Percentiles rank a stretch among this genome's conserved stretches.
These are phyloP conservation scores for Ganoderma multipileum DNA, from an alignment of 1,284 basidiomycete species.

Conservation along the genomic window DNA sequence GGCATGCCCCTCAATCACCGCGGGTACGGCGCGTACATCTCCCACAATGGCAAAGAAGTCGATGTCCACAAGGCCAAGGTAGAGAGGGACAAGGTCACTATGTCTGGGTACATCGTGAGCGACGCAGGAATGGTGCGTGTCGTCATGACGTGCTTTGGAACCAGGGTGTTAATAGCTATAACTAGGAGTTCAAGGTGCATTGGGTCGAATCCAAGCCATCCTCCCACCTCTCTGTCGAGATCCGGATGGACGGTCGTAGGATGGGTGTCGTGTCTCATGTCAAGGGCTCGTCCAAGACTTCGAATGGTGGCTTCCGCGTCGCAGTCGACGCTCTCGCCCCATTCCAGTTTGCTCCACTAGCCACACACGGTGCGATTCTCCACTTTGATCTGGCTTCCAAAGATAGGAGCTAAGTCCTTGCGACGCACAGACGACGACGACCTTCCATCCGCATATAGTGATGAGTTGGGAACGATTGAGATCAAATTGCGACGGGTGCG, in stretches of 20 bases:
- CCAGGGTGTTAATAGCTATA: neutral
- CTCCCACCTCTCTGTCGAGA: slow-evolving; percentile 22
- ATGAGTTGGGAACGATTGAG: slow-evolving; percentile 28
- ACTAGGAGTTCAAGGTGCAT: slow-evolving; percentile 21
- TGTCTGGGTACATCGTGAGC: slow-evolving; percentile 32
- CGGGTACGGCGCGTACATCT: slow-evolving; percentile 26
- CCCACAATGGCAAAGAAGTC: slow-evolving; percentile 29
- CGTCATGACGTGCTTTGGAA: too few species aligned
- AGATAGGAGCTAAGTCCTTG: neutral
- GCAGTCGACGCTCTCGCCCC: slow-evolving; percentile 19
- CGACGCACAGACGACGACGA: slow-evolving; percentile 16
- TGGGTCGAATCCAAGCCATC: slow-evolving; percentile 29
- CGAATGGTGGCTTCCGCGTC: slow-evolving; percentile 15
- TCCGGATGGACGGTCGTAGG: slow-evolving; percentile 22
- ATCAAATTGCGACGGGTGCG: slow-evolving; percentile 22
- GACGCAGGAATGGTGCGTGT: slow-evolving; percentile 32
- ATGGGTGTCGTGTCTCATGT: slow-evolving; percentile 25
- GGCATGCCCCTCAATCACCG: slow-evolving; percentile 21
- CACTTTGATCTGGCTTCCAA: neutral
- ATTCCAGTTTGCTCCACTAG: slow-evolving; percentile 17
- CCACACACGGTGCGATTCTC: slow-evolving; percentile 2
- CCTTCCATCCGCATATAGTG: slow-evolving; percentile 25
- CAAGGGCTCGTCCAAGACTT: slow-evolving; percentile 20
- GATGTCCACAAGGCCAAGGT: slow-evolving; percentile 26
- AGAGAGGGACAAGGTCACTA: slow-evolving; percentile 23